phyloP scores from a whole-genome alignment of 805 yeast genomes.

The Nakazawaea molendinolei region DNA sequence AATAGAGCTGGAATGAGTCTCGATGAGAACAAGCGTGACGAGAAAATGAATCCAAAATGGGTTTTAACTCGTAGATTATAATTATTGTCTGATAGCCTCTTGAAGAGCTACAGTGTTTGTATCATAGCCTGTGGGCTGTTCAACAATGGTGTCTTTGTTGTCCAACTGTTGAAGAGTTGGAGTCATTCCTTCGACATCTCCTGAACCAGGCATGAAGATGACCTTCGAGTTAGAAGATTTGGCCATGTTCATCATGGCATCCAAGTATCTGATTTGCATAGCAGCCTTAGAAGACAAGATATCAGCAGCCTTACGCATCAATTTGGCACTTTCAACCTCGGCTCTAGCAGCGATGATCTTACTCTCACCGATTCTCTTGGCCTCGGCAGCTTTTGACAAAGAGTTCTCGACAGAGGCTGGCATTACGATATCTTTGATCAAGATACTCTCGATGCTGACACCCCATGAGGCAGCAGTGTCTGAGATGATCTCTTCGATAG shows the following conservation, averaged over 20 bases:
- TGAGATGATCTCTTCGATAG: conserved; percentile 54
- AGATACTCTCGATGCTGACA: conserved; percentile 56
- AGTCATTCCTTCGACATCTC: conserved; percentile 25
- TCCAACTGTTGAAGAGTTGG: neutral
- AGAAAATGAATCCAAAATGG: too few relatives aligned
- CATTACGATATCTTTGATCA: conserved; percentile 59
- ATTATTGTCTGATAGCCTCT: conserved; percentile 8
- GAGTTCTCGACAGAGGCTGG: conserved; percentile 51
- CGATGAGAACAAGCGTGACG: too few relatives aligned
- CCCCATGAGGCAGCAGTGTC: conserved; percentile 68
- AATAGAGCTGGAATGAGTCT: too few relatives aligned
- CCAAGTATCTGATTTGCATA: conserved; percentile 72
- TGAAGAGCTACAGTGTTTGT: conserved; percentile 7
- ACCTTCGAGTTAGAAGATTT: conserved; percentile 56
- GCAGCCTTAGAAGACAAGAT: conserved; percentile 69
- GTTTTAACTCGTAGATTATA: too few relatives aligned
- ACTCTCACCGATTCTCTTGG: conserved; percentile 68
- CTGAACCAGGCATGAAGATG: conserved; percentile 60
- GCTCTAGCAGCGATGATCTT: conserved; percentile 71
- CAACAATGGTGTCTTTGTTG: neutral
- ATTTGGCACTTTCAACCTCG: conserved; percentile 68
- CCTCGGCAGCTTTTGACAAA: conserved; percentile 68
- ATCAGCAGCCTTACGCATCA: conserved; percentile 76
- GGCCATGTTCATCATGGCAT: conserved; percentile 75
- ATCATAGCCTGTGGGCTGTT: conserved; percentile 2